Evolutionary conservation across 345 rosid species (phyloP).

Genomic region (Pugionium cornutum): DNA sequence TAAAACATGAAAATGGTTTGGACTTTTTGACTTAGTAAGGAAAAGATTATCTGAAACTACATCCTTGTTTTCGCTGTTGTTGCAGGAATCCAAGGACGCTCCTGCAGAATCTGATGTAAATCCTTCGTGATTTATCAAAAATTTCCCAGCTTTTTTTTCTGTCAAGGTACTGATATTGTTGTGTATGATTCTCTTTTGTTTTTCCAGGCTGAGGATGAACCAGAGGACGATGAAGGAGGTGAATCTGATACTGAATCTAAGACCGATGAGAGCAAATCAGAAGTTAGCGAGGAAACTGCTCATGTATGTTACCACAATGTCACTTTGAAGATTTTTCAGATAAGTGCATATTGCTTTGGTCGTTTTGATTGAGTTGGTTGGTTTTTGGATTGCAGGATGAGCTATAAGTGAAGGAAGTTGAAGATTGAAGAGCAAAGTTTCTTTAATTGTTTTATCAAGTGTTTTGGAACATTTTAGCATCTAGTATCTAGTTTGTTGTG

Average conservation of each 20-base stretch:
- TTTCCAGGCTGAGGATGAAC: slow-evolving; percentile 47
- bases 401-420: slow-evolving; percentile 28
- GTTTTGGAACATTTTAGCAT: slow-evolving; percentile 10
- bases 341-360: background rate
- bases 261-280: slow-evolving; percentile 43
- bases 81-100: slow-evolving; percentile 69
- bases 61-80: slow-evolving; percentile 45
- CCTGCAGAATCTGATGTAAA: slow-evolving; percentile 82
- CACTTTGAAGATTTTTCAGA: background rate
- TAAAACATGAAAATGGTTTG: slow-evolving; percentile 51
- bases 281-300: slow-evolving; percentile 30
- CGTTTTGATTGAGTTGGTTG: background rate
- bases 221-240: slow-evolving; percentile 45
- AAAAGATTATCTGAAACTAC: slow-evolving; percentile 45
- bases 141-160: background rate
- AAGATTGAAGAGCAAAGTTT: slow-evolving; percentile 26
- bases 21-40: background rate
- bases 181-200: background rate
- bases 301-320: slow-evolving; percentile 48
- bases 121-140: background rate
- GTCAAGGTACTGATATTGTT: slow-evolving; percentile 1
- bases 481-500: slow-evolving; percentile 19
- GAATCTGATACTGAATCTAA: slow-evolving; percentile 58
- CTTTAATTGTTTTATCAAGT: slow-evolving; percentile 6
- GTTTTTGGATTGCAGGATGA: slow-evolving; percentile 61